Base-by-base conservation (phyloP, 2,329 filamentous ascomycete genomes). In the Ophiosphaerella narmari region DNA sequence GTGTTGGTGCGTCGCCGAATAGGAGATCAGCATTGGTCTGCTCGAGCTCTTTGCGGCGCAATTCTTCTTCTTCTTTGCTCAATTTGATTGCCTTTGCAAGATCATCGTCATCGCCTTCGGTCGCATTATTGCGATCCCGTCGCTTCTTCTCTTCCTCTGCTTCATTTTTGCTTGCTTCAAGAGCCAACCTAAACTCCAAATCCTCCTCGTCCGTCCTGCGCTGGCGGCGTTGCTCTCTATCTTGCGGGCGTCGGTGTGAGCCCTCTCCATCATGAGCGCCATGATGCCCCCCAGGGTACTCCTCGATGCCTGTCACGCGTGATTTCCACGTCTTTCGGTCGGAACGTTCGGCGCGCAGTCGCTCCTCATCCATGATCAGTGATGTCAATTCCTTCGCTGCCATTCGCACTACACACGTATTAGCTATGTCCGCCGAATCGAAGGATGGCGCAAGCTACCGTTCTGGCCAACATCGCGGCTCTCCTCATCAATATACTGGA, bases 291-390 rank as follows among this genome's bases (percentile, higher is more conserved):
- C 77, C 77, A 4, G 76, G 85, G 61, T 84, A 89, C 68, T 97
- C 93, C 59, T 97, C 94, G 37, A 97, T 86, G 16, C 94, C 94
- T 29, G 87, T 91, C 32, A 99, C 94, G 52, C 94, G 89, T 44
- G 92, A 96, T 76, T 99, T 99, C 94, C 94, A 99, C 2, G 89
- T 86, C 72, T 91, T 96, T 48, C 94, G 86, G 73, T 97, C 94
- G 66, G 85, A 90, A 68, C 94, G 87, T 78, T 99, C 94, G 56
- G 86, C 87, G 61, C 92, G 88, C 65, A 99, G 77, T 68, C 94
- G 86, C 66, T 97, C 94, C 74, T 99, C 94, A 72, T 99, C 94
- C 67, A 95, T 78, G 61, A 99, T 89, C 52, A 99, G 80, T 13
- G 91, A 85, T 0, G 93, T 97, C 55, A 99, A 82, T 75, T 99